Evolutionary conservation across 352 stramenopile genomes (phyloP).

Genomic region (Globisporangium cederbergense): DNA sequence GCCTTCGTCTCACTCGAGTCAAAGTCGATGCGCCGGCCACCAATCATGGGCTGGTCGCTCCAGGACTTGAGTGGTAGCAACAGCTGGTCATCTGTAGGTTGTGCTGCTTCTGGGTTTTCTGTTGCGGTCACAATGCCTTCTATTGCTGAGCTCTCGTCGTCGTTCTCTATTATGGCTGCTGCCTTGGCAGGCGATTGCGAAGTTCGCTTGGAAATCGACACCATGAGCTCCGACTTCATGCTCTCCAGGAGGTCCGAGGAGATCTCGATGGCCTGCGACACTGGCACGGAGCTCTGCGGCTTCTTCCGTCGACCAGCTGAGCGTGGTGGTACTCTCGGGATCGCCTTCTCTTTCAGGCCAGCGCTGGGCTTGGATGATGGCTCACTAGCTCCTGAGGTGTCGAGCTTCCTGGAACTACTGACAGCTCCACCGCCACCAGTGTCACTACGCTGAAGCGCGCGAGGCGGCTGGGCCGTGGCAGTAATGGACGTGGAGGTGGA

Average conservation of each 20-base stretch:
- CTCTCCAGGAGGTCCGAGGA: slow-evolving; percentile 53
- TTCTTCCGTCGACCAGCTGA: slow-evolving; percentile 28
- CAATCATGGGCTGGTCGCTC: slow-evolving; percentile 46
- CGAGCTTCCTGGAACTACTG: slow-evolving; percentile 17
- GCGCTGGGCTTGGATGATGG: slow-evolving; percentile 3
- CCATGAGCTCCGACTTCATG: slow-evolving; percentile 69
- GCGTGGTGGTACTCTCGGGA: slow-evolving; percentile 32
- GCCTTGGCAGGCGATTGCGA: slow-evolving; percentile 10
- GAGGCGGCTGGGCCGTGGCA: neutral
- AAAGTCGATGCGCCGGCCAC: slow-evolving; percentile 53
- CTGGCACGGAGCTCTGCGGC: slow-evolving; percentile 31
- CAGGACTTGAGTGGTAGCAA: slow-evolving; percentile 33
- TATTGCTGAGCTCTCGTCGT: neutral
- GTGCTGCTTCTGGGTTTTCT: neutral
- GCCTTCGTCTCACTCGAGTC: slow-evolving; percentile 74
- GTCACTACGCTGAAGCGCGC: slow-evolving; percentile 17
- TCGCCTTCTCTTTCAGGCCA: slow-evolving; percentile 29
- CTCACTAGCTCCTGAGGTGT: slow-evolving; percentile 6
- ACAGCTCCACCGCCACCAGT: neutral
- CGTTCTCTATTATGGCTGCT: neutral
- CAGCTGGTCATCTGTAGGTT: neutral
- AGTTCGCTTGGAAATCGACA: slow-evolving; percentile 31
- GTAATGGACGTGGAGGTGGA: neutral
- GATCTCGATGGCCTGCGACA: slow-evolving; percentile 52
- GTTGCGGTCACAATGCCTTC: neutral